Evolutionary conservation across 306 rosid genomes (phyloP).

Genomic region (Chamaecrista fasciculata): DNA sequence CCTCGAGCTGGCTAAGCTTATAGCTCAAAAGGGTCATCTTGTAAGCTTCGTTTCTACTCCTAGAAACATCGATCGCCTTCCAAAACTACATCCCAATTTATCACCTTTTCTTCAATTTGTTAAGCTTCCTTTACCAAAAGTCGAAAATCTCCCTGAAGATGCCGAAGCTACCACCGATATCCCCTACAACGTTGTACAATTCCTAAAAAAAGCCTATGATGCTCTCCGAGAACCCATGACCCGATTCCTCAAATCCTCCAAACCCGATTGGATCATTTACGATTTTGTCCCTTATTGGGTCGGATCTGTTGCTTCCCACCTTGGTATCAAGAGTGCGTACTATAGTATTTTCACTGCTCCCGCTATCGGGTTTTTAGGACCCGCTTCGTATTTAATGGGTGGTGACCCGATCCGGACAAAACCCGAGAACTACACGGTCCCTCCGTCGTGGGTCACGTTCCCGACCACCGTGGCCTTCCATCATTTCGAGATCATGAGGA

Average conservation of each 20-base stretch:
- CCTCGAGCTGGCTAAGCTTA: no score
- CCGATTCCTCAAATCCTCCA: slow-evolving; percentile 4
- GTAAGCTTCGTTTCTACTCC: slow-evolving; percentile 48
- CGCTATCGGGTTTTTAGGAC: no score
- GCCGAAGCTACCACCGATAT: slow-evolving; percentile 38
- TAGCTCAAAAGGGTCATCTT: slow-evolving; percentile 44
- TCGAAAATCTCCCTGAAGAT: slow-evolving; percentile 20
- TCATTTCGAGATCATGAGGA: no score
- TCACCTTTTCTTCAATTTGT: slow-evolving; percentile 14
- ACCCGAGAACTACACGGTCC: no score
- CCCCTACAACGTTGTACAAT: slow-evolving; percentile 2
- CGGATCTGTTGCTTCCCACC: no score
- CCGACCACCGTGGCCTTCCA: no score
- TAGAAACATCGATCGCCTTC: slow-evolving; percentile 45
- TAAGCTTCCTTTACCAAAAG: slow-evolving; percentile 30
- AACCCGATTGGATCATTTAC: slow-evolving; percentile 18
- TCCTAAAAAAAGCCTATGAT: slow-evolving; percentile 29
- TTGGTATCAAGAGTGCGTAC: no score
- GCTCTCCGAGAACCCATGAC: background rate
- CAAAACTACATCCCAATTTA: slow-evolving; percentile 25
- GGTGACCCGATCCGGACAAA: no score
- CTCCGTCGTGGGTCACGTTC: no score
- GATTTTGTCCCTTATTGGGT: no score
- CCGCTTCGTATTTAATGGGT: no score
- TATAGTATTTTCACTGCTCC: no score